Conservation (phyloP, 768 basidiomycete genomes). For the Phylloporus rhodoxanthus region DNA sequence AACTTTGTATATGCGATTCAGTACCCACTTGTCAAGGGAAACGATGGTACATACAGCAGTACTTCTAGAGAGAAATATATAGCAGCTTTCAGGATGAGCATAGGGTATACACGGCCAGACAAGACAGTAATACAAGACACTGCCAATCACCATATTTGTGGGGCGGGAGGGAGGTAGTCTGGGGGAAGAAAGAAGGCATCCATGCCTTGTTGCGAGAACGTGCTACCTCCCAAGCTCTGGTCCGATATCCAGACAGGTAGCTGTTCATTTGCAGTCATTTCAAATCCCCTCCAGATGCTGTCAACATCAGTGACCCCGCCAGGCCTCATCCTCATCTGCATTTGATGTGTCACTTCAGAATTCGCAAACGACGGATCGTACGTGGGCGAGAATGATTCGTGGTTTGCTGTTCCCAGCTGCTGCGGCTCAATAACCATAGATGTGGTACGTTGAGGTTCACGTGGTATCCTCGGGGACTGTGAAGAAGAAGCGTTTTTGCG, state of each 20-base stretch:
- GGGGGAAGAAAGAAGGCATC: slow-evolving; percentile 77
- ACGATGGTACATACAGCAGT: slow-evolving; percentile 1
- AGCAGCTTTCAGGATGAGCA: slow-evolving; percentile 14
- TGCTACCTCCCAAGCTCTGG: slow-evolving; percentile 69
- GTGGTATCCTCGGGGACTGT: slow-evolving; percentile 54
- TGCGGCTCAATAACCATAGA: slow-evolving; percentile 43
- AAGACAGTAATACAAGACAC: slow-evolving; percentile 15
- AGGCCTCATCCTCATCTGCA: slow-evolving; percentile 26
- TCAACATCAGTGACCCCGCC: slow-evolving; percentile 41
- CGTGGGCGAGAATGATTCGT: slow-evolving; percentile 52
- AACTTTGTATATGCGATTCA: background rate
- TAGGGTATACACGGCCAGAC: slow-evolving; percentile 23
- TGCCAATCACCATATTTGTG: slow-evolving; percentile 67
- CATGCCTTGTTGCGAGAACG: slow-evolving; percentile 77
- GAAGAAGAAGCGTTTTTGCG: slow-evolving; percentile 50
- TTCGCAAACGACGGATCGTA: slow-evolving; percentile 43
- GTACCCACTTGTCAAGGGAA: background rate
- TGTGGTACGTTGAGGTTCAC: slow-evolving; percentile 48
- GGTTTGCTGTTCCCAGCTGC: slow-evolving; percentile 29
- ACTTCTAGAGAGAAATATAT: slow-evolving; percentile 11
- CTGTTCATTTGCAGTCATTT: slow-evolving; percentile 65
- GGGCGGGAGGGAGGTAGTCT: slow-evolving; percentile 64
- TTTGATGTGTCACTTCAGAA: slow-evolving; percentile 29
- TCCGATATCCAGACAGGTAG: slow-evolving; percentile 85
- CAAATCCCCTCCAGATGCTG: slow-evolving; percentile 71